These are phyloP conservation scores for Blumeria graminis DNA, from an alignment of 2,329 filamentous ascomycete species.

Conservation along the genomic window DNA sequence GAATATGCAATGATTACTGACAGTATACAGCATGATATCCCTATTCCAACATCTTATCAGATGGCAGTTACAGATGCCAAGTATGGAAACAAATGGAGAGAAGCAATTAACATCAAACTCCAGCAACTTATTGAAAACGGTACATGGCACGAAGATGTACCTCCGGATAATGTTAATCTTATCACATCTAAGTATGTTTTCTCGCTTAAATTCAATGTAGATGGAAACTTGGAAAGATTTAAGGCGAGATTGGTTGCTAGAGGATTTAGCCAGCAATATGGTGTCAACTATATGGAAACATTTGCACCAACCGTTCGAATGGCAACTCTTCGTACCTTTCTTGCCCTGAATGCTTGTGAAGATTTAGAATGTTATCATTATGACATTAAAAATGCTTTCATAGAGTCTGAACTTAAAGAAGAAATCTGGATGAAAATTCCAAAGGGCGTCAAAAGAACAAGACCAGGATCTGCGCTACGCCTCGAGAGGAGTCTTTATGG, in stretches of 20 bases:
- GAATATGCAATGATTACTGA: neutral
- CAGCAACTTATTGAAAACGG: neutral
- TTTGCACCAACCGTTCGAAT: slow-evolving; percentile 1
- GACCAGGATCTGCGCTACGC: neutral
- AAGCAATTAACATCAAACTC: neutral
- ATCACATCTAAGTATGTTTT: neutral
- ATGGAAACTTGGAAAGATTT: neutral
- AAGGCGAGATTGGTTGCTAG: neutral
- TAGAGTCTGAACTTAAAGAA: neutral
- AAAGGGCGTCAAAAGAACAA: neutral
- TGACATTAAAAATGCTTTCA: slow-evolving; percentile 1
- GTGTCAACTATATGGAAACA: neutral
- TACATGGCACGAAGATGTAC: neutral
- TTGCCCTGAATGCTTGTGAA: neutral
- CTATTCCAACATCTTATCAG: neutral
- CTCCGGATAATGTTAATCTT: neutral
- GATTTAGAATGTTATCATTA: neutral
- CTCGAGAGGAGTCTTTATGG: neutral
- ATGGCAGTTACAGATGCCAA: neutral
- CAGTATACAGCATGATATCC: neutral
- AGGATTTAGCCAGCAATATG: neutral
- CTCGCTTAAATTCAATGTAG: neutral
- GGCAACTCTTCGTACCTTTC: neutral
- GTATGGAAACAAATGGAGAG: neutral
- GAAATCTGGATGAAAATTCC: neutral